Evolutionary conservation across 1,284 basidiomycete species (phyloP), one percentile per base, ranked within the genome.

Genomic region (Xerocomus minutiporus): DNA sequence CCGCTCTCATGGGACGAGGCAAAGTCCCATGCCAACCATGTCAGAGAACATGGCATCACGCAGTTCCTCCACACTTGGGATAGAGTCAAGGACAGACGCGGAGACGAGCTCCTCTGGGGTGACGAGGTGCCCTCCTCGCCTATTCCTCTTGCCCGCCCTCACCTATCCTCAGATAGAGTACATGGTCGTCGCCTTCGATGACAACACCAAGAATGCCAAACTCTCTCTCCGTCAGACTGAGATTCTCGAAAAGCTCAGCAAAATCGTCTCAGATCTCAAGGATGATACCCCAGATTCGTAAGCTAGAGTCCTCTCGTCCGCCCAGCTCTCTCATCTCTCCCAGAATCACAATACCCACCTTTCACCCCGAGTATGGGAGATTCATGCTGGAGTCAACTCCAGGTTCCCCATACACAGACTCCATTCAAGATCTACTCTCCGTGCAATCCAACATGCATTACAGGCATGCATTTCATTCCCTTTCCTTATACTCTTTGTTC

Each of bases 301-400:
- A 31, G 29, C 11, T 31, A 5, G 68, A 61, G 31, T 31, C 13
- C 34, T 45, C 46, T 34, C 49, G 28, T 25, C 35, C 52, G 39
- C 46, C 6, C 48, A 20, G 28, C 50, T 40, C 48, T 25, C 28
- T 48, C 44, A 55, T 39, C 51, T 52, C 53, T 55, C 44, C 45
- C 62, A 94, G 90, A 45, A 75, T 82, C 34, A 78, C 83, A 20
- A 81, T 93, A 26, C 94, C 95, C 3, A 91, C 88, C n/a, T 99
- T 97, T 68, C 97, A 99, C 68, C 96, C 96, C 13, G 97, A 99
- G 71, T 99, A 96, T 74, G 97, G 96, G 46, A 83, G 95, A 39
- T 99, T 93, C 76, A 99, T 99, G 97, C 80, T 99, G 52, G 97
- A 99, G 72, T 94, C 93, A 7, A 99, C 96, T 0, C 97, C 97